Evolutionary conservation across 768 basidiomycete species (phyloP), one percentile per base, ranked within the genome.

Genomic region (Hebeloma cylindrosporum): DNA sequence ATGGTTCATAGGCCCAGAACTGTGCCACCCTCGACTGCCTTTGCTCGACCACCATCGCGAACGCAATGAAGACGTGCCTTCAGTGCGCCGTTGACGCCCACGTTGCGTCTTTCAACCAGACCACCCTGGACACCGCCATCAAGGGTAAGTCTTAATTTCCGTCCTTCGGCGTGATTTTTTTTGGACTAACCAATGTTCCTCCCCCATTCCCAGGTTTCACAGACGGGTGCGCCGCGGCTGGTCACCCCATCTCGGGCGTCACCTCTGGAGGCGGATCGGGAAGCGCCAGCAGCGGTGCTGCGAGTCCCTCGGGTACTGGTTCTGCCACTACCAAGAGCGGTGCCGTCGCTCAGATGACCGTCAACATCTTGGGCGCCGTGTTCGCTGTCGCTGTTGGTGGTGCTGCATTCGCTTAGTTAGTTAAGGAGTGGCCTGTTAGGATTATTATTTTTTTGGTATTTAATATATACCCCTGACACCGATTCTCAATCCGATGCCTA

Each of bases 1-100:
- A 13, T 9, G 25, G 14, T 20, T 11, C n/a, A n/a, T 20, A 40
- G 32, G 34, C 11, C 14, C 22, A 31, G n/a, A 40, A 20, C 16
- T 57, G 56, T 36, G 32, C 34, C 7, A 23, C 37, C 4, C 45
- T 52, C n/a, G 39, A 35, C n/a, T 58, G 57, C 34, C 14, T 53
- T 11, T 58, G 57, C 43, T 48, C 51, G 4, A 20, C 16, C 28
- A 14, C 40, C 4, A 27, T 53, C 26, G 48, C 27, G 8, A 47
- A 26, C 11, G 40, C 33, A 0, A n/a, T 55, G 23, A 45, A 51
- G 16, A 9, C 27, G 9, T 58, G 57, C 39, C 20, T 49, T 21
- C 16, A 47, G 6, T 58, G 57, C 27, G 47, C 37, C 25, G 29
- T 48, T n/a, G 26, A 45, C 9, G 40, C 31, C 8, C 23, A 35